Percentiles rank a stretch among this genome's conserved stretches.
Evolutionary conservation across 768 basidiomycete species (phyloP).

Genomic region (Tylopilus vinaceipallidus): DNA sequence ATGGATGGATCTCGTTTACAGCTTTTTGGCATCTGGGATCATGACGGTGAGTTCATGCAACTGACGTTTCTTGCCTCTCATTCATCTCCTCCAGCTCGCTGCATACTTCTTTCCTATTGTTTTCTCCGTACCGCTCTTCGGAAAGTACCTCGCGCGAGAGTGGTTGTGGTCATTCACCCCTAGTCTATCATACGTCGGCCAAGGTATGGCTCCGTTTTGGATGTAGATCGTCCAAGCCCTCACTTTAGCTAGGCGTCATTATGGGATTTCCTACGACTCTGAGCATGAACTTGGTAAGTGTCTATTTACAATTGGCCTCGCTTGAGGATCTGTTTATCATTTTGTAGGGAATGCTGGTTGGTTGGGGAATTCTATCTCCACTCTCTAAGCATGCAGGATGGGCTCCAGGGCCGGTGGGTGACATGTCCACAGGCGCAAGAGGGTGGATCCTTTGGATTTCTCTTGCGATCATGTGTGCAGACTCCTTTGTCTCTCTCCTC

Average conservation of each 20-base stretch:
- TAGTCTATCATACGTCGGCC: conserved; percentile 88
- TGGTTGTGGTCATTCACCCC: conserved; percentile 97
- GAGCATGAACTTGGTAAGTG: conserved; percentile 83
- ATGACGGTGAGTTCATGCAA: conserved; percentile 62
- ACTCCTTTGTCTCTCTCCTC: conserved; percentile 81
- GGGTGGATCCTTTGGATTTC: conserved; percentile 98
- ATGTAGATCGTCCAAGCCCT: background rate
- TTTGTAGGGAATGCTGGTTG: conserved; percentile 87
- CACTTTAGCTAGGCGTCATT: conserved; percentile 68
- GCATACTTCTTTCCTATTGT: conserved; percentile 90
- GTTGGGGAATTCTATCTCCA: conserved; percentile 94
- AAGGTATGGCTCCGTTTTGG: conserved; percentile 46
- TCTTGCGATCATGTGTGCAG: conserved; percentile 93
- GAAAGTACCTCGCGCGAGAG: conserved; percentile 73
- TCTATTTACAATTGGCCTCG: conserved; percentile 15
- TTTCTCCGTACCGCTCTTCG: conserved; percentile 86
- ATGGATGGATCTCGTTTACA: conserved; percentile 75
- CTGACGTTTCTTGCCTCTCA: background rate
- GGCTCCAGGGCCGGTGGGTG: conserved; percentile 91
- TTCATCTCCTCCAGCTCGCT: conserved; percentile 49
- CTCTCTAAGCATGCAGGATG: conserved; percentile 78
- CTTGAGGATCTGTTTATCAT: conserved; percentile 1
- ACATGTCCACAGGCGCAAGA: conserved; percentile 84
- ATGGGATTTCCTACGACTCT: conserved; percentile 96
- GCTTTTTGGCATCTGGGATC: conserved; percentile 70